Conservation (phyloP, 108 stramenopile species). For the Pelagomonas calceolata region DNA sequence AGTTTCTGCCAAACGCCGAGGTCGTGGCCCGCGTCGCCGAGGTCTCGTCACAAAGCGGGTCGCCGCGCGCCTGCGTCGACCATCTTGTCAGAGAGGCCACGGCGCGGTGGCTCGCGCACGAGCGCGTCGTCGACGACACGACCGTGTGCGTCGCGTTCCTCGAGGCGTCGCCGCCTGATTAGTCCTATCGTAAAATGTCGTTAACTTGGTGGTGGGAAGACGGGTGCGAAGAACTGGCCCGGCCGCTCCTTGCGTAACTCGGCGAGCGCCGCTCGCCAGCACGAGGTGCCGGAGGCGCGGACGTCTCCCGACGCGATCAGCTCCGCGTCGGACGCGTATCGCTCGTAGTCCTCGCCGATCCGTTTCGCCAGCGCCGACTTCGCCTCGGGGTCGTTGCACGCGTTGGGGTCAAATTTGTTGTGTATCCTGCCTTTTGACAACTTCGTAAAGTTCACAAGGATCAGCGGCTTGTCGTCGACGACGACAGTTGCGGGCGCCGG, state of each 20-base stretch:
- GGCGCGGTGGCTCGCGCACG: slow-evolving; percentile 90
- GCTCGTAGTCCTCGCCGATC: slow-evolving; percentile 26
- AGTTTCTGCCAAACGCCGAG: slow-evolving; percentile 87
- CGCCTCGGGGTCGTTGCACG: slow-evolving; percentile 24
- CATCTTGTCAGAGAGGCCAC: slow-evolving; percentile 75
- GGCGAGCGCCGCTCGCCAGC: slow-evolving; percentile 34
- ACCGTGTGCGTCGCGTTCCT: slow-evolving; percentile 92
- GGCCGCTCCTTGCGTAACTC: slow-evolving; percentile 27
- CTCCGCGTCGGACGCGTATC: slow-evolving; percentile 22
- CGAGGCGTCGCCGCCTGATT: too few relatives aligned
- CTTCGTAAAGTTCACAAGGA: not conserved
- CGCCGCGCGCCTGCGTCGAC: slow-evolving; percentile 79
- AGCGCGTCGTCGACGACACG: slow-evolving; percentile 97
- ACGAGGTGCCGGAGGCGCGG: slow-evolving; percentile 30
- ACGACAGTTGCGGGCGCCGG: not conserved
- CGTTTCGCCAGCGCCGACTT: slow-evolving; percentile 31
- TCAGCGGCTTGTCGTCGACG: not conserved
- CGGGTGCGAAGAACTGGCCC: slow-evolving; percentile 42
- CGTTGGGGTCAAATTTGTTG: not conserved
- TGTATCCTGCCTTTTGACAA: not conserved
- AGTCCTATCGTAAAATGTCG: too few relatives aligned
- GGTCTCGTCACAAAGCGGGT: slow-evolving; percentile 58
- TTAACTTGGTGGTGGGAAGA: slow-evolving; percentile 23
- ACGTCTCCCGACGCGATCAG: slow-evolving; percentile 28
- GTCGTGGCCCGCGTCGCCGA: slow-evolving; percentile 46